Base-by-base conservation (phyloP, 352 stramenopile genomes). In the Globisporangium spinosum region DNA sequence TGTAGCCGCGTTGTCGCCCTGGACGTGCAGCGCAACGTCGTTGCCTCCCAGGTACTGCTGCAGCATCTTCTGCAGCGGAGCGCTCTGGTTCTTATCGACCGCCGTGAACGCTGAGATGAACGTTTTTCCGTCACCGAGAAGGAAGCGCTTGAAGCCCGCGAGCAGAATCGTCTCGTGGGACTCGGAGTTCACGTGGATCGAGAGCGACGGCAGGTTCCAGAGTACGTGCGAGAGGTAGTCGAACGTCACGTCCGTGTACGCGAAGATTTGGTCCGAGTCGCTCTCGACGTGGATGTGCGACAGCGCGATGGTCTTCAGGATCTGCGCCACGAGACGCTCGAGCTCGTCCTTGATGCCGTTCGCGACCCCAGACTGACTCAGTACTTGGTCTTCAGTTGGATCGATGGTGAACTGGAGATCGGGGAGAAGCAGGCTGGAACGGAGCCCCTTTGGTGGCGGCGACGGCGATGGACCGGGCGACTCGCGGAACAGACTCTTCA, bases 81-180 rank as follows among this genome's bases (percentile, higher is more conserved):
- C 56, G 0, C 82, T 87, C 67, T 94, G 72, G 27, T 78, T 80
- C 49, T 89, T 90, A 34, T 75, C 77, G 55, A 95, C 74, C 15
- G 83, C 78, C 10, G 82, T 90, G 65, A 85, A 94, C n/a, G 80
- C 80, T 1, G 83, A 90, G 65, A 95, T 90, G 68, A 91, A 91
- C 1, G 85, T 95, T 20, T 89, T 65, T 17, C 87, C 87, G 53
- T 67, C 74, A 0, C 87, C 87, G 4, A 95, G 71, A 0, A 89
- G 56, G 20, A 95, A 95, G 0, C 70, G 79, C 67, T 91, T 85
- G 54, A 95, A 83, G 3, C 84, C 85, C 17, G 82, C 85, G 15
- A 80, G 72, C 2, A 95, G 63, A 20, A 95, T 87, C 9, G 72
- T 81, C 49, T 87, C 54, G 0, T 70, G 68, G 1, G 62, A 29